Base-by-base conservation (phyloP, 225 moss, liverwort and hornwort species). In the Physcomitrellopsis africana region DNA sequence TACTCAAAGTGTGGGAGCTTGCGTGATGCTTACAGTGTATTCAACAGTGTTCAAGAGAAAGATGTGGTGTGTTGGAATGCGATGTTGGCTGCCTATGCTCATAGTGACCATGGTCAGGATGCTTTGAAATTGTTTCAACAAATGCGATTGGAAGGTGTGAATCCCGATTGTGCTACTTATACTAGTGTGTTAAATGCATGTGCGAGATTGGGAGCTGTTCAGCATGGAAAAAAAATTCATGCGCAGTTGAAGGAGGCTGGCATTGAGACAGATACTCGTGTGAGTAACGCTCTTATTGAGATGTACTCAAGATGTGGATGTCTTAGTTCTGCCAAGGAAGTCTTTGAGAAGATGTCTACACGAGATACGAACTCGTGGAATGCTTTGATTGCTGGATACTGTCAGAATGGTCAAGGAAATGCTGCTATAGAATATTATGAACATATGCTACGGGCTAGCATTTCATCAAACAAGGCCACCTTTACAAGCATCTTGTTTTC, bases 281-380 rank as follows among this genome's bases (percentile, higher is more conserved):
- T 89, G 32, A 44, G 89, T 58, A 87, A 86, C 61, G 72, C 83
- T 26, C 86, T 89, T 6, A 80, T 89, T 57, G 80, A 84, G 64
- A 87, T 87, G 84, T 89, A 89, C 69, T 79, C 72, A 14, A 89
- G 84, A 79, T 87, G 80, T 70, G 89, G 89, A 46, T 72, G 76
- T 37, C 14, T 84, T 29, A 63, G 57, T 20, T 78, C 77, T 67
- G 78, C 87, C 26, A 61, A 60, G 13, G 54, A 77, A 47, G 86
- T 87, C 27, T 89, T 89, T 55, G 74, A 79, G 20, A 82, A 46
- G 67, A 81, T 87, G 82, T 74, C 79, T 26, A 46, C 65, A 29
- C 81, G 67, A 60, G 81, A 87, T 37, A 52, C 77, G 7, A 63
- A 77, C 68, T 83, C 87, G 58, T 89, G 89, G 89, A 84, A 83